A percentile compares a stretch with the other conserved stretches of the same genome.
Evolutionary conservation across 768 basidiomycete species (phyloP).

Genomic region (Paxillus rubicundulus): DNA sequence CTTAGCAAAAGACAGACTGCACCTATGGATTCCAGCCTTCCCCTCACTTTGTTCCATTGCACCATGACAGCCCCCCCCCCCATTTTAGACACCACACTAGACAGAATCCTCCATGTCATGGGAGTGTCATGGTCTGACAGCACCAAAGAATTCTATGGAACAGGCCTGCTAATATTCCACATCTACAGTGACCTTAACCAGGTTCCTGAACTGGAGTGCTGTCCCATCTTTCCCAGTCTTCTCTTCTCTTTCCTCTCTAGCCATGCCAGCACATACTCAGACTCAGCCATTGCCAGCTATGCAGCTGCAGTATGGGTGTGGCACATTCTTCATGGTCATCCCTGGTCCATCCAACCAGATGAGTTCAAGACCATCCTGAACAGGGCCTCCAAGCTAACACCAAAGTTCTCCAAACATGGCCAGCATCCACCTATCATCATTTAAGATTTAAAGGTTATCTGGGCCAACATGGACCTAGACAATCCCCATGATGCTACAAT

Average conservation of each 20-base stretch:
- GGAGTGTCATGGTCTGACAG: constrained; percentile 24
- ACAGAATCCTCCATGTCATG: constrained; percentile 25
- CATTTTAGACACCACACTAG: constrained; percentile 13
- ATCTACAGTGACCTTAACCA: constrained; percentile 36
- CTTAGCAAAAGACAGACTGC: neutral
- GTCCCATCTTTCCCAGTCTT: constrained; percentile 25
- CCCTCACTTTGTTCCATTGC: neutral
- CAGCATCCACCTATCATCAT: no score
- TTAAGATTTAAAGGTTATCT: no score
- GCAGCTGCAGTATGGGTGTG: constrained; percentile 41
- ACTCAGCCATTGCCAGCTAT: constrained; percentile 36
- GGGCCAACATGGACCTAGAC: no score
- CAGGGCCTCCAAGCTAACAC: no score
- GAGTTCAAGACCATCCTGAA: no score
- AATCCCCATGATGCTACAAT: no score
- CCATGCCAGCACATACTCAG: constrained; percentile 33
- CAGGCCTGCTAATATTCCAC: constrained; percentile 39
- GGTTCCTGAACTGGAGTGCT: constrained; percentile 32
- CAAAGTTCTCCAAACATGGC: no score
- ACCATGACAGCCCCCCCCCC: neutral
- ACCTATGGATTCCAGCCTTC: constrained; percentile 9
- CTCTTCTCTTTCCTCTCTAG: constrained; percentile 31
- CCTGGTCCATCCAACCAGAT: no score
- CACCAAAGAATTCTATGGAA: constrained; percentile 38
- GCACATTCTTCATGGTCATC: no score